These are phyloP conservation scores for Mycena sanguinolenta DNA, from an alignment of 768 basidiomycete species.

Conservation along the genomic window DNA sequence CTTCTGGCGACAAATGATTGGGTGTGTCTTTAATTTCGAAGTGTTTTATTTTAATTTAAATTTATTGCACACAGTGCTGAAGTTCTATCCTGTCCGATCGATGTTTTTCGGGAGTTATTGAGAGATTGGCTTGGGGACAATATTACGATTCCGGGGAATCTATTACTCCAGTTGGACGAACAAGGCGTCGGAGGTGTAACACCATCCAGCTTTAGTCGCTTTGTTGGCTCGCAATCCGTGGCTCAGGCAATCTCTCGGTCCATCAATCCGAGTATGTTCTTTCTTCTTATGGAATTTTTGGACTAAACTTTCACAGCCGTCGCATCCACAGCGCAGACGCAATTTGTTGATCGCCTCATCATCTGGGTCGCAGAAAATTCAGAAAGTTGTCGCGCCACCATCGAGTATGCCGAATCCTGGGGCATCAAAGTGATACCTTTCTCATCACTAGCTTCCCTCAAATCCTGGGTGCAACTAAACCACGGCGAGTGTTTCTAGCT, in stretches of 20 bases:
- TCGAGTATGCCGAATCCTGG: conserved; percentile 21
- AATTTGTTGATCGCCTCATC: conserved; percentile 10
- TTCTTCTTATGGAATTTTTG: no score
- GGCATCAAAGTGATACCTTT: conserved; percentile 11
- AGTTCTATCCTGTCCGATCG: conserved; percentile 3
- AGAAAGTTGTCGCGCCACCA: neutral
- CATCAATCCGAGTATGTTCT: neutral
- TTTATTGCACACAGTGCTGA: neutral
- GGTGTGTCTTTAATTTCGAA: neutral
- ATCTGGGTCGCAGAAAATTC: conserved; percentile 18
- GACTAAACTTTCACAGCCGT: neutral
- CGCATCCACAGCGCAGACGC: neutral
- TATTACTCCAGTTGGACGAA: conserved; percentile 25
- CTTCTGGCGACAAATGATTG: conserved; percentile 24
- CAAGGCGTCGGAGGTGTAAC: conserved; percentile 25
- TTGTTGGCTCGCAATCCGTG: conserved; percentile 19
- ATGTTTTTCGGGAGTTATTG: neutral
- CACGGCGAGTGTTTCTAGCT: neutral
- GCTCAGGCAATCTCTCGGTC: conserved; percentile 4
- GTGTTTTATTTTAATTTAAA: neutral
- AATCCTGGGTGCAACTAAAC: conserved; percentile 26
- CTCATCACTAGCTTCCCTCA: conserved; percentile 21
- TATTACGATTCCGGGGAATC: neutral
- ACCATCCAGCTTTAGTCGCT: conserved; percentile 20
- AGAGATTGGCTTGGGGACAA: conserved; percentile 11